These are phyloP conservation scores for Lathyrus tuberosus DNA, from an alignment of 306 rosid species.

Conservation along the genomic window DNA sequence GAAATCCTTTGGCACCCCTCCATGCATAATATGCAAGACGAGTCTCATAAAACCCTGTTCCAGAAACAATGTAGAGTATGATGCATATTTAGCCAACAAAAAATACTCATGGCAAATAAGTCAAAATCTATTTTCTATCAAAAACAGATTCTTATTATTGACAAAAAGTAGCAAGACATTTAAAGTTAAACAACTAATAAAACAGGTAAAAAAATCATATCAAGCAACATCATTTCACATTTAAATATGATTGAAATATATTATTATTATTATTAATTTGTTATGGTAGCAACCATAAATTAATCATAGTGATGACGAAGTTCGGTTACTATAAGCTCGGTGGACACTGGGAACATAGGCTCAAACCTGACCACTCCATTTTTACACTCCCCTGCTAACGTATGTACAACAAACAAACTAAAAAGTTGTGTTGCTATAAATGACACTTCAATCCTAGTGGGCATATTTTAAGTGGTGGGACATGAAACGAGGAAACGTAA, in stretches of 20 bases:
- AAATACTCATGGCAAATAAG: constrained; percentile 29
- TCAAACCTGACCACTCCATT: background rate
- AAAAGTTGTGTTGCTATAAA: constrained; percentile 1
- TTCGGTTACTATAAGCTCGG: background rate
- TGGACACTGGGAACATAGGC: background rate
- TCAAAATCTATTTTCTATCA: constrained; percentile 9
- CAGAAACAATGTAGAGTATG: constrained; percentile 29
- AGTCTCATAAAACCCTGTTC: constrained; percentile 90
- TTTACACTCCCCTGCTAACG: background rate
- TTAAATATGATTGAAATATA: background rate
- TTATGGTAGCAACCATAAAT: constrained; percentile 15
- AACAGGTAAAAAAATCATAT: background rate
- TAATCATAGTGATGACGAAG: background rate
- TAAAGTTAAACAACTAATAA: constrained; percentile 5
- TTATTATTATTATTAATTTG: background rate
- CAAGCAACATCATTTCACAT: constrained; percentile 21
- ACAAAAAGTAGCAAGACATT: background rate
- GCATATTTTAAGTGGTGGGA: constrained; percentile 14
- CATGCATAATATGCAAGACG: constrained; percentile 90
- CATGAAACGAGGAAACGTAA: background rate
- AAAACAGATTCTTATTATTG: background rate
- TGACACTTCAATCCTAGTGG: constrained; percentile 19
- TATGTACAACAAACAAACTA: background rate
- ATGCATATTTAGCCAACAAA: constrained; percentile 22
- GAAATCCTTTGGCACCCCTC: constrained; percentile 89